phyloP scores from a whole-genome alignment of 192 early-diverging fungal genomes.

The Coemansia sp. region DNA sequence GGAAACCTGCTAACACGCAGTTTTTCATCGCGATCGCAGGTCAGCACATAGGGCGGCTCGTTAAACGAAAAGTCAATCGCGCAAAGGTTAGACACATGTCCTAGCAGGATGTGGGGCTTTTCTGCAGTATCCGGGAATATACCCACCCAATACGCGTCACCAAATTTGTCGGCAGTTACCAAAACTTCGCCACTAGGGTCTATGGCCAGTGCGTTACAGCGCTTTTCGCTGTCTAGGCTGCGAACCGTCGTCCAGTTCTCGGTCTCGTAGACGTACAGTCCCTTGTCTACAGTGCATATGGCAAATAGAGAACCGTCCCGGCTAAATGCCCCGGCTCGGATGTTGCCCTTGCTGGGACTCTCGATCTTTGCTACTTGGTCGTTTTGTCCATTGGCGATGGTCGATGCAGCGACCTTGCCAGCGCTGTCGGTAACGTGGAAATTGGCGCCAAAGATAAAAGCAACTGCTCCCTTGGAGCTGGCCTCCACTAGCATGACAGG shows the following conservation, averaged over 20 bases:
- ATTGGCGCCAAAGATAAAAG: constrained; percentile 27
- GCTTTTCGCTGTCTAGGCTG: constrained; percentile 63
- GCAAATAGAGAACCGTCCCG: constrained; percentile 64
- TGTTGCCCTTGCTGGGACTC: constrained; percentile 41
- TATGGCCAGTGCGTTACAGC: constrained; percentile 77
- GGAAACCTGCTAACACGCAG: constrained; percentile 94
- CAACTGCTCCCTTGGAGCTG: constrained; percentile 30
- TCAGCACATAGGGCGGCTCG: constrained; percentile 66
- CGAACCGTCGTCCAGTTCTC: constrained; percentile 59
- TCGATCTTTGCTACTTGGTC: constrained; percentile 20
- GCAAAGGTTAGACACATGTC: constrained; percentile 94
- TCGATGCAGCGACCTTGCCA: constrained; percentile 41
- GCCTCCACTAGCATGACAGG: constrained; percentile 40
- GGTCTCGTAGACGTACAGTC: constrained; percentile 69
- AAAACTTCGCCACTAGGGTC: constrained; percentile 65
- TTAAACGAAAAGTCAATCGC: constrained; percentile 76
- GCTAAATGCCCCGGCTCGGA: constrained; percentile 62
- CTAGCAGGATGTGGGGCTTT: constrained; percentile 64
- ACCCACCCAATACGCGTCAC: constrained; percentile 74
- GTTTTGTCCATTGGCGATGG: not conserved
- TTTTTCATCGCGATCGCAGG: constrained; percentile 97
- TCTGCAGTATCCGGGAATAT: not conserved
- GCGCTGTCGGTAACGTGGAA: constrained; percentile 38
- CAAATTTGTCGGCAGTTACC: constrained; percentile 92
- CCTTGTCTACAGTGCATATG: constrained; percentile 70